Conservation (phyloP, 768 basidiomycete species). For the Leccinellum albellum region DNA sequence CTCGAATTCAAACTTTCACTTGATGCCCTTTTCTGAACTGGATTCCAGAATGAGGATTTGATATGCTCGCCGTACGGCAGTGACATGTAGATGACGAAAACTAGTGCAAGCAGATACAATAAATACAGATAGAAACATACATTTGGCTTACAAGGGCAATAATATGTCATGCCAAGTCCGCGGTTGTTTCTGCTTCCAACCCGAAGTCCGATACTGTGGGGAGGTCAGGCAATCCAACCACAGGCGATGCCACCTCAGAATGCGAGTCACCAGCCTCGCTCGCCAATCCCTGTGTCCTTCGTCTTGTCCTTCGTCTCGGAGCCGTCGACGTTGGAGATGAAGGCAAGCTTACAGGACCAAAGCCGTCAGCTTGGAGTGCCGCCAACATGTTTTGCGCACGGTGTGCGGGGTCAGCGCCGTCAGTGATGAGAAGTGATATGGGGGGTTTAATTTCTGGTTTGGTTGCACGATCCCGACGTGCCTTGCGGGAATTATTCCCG, state of each 20-base stretch:
- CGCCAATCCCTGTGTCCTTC: constrained; percentile 34
- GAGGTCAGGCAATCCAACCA: constrained; percentile 22
- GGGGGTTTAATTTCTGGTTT: constrained; percentile 34
- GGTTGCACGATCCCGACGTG: constrained; percentile 44
- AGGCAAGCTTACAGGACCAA: constrained; percentile 42
- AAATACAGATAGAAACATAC: constrained; percentile 31
- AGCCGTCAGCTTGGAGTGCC: constrained; percentile 67
- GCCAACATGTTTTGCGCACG: constrained; percentile 75
- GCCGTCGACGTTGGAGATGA: constrained; percentile 44
- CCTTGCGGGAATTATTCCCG: constrained; percentile 60
- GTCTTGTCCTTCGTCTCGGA: constrained; percentile 27
- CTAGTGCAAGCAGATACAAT: constrained; percentile 31
- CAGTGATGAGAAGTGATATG: constrained; percentile 13
- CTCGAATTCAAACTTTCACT: not conserved
- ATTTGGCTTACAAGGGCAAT: constrained; percentile 21
- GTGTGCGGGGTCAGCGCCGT: constrained; percentile 41
- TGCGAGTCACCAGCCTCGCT: constrained; percentile 32
- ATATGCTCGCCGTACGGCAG: constrained; percentile 12
- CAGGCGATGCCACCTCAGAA: constrained; percentile 24
- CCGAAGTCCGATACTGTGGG: constrained; percentile 27
- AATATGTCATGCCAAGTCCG: constrained; percentile 25
- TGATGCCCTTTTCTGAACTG: not conserved
- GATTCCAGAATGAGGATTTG: constrained; percentile 23
- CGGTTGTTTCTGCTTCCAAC: constrained; percentile 22
- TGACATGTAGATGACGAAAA: constrained; percentile 18